Evolutionary conservation across 2,329 filamentous ascomycete genomes (phyloP), one percentile per base, ranked within the genome.

Genomic region (Periconia sp.): DNA sequence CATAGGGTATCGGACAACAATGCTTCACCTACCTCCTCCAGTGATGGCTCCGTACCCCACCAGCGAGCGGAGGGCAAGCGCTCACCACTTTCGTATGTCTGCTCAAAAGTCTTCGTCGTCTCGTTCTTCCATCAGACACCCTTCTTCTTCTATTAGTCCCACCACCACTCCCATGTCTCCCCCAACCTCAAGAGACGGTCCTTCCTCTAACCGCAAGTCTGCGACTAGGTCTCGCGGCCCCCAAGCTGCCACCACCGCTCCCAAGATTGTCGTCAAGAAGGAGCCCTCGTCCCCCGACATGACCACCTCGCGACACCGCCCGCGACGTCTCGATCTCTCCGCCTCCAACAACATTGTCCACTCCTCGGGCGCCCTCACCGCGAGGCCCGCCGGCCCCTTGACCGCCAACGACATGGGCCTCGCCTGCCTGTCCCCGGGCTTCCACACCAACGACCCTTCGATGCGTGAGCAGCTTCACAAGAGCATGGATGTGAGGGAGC

Each of bases 391-490:
- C 1, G 83, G 81, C 18, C 84, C 83, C 37, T 79, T 95, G 75
- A 94, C 91, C 9, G 88, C 87, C 20, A 92, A 96, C 66, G 91
- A 97, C 74, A 90, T 97, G 23, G 94, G 94, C 53, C 82, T 97
- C 52, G 93, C 93, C 41, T 99, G 94, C 68, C 81, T 99, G 51
- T 97, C 94, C 2, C 94, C 94, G 0, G 94, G 94, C 50, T 97
- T 99, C 68, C 87, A 95, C 61, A 97, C 94, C 15, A 90, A 97
- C 65, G 92, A 99, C 74, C 93, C 94, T n/a, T 84, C 89, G 18
- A 95, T 97, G 91, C 88, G 94, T 70, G 91, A 96, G 75, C 92
- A 97, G 74, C 79, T 99, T 49, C 92, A 97, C 76, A 86, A 93
- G 63, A 97, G 94, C 75, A 85, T 97, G 75, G 92, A 90, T 44